Evolutionary conservation across 192 early-diverging fungal species (phyloP), one percentile per base, ranked within the genome.

Genomic region (Entomortierella lignicola): DNA sequence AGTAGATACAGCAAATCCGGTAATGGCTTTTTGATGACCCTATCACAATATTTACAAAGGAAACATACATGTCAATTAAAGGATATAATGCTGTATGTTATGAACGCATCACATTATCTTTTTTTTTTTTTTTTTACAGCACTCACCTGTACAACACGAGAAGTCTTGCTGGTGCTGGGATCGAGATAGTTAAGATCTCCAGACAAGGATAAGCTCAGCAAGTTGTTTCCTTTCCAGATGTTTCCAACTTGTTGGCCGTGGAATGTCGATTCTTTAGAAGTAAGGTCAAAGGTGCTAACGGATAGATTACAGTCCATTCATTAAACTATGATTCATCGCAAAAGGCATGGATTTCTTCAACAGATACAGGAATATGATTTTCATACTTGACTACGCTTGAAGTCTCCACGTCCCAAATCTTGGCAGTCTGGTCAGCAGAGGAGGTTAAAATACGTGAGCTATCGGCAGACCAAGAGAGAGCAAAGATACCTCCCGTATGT

Each of bases 181-280:
- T 94, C 91, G 39, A 99, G 82, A 56, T 93, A 95, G 83, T 95
- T 96, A 60, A 99, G 81, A 63, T 94, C 89, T 30, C 98, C 98
- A 18, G 87, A 92, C 20, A 97, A 83, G 15, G 96, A 96, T 29
- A 94, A 80, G 54, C 91, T 90, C 50, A 99, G 57, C 8, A 98
- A 67, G 58, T 89, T 69, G 55, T 89, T 80, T 41, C 91, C 93
- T 31, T 88, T 87, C 97, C 97, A 98, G 69, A 97, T 75, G 63
- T 92, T 93, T 55, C 98, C 98, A 25, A 99, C 92, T 84, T 99
- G 98, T 80, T 98, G 97, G 61, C 94, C 84, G 30, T 92, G 91
- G 50, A 92, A 52, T 23, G 66, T 44, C 7, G 66, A 50, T 18
- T 63, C 53, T 27, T 66, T 72, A 10, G 62, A 53, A 55, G 83